Conservation (phyloP, 495 filamentous ascomycete species). For the Penicillium argentinense region DNA sequence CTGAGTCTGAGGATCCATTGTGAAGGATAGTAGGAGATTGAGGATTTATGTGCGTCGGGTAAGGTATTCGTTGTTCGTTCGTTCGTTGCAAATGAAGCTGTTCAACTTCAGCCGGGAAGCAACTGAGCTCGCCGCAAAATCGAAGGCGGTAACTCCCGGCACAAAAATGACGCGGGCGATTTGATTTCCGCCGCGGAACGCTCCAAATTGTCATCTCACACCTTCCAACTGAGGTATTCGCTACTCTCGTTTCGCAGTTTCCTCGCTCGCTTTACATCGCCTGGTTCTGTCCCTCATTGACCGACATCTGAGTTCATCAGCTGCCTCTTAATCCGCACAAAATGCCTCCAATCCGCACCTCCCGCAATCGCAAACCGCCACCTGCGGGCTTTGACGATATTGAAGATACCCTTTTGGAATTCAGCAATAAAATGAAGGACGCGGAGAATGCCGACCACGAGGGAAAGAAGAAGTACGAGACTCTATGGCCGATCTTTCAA, state of each 20-base stretch:
- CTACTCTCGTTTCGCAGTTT: no score
- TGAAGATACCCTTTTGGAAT: slow-evolving; percentile 93
- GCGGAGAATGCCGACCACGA: slow-evolving; percentile 80
- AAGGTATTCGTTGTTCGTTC: not conserved
- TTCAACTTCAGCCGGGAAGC: not conserved
- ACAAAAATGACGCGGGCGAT: slow-evolving; percentile 33
- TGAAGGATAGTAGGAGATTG: no score
- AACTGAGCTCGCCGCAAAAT: slow-evolving; percentile 19
- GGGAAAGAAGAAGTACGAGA: slow-evolving; percentile 81
- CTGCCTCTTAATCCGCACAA: no score
- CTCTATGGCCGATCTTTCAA: slow-evolving; percentile 95
- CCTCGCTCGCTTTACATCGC: slow-evolving; percentile 6
- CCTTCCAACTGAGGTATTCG: no score
- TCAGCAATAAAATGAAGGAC: slow-evolving; percentile 98
- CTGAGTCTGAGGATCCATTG: slow-evolving; percentile 40
- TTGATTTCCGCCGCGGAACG: no score
- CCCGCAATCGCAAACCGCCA: slow-evolving; percentile 82
- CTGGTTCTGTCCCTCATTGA: slow-evolving; percentile 9
- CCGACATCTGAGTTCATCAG: no score
- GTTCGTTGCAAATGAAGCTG: not conserved
- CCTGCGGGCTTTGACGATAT: slow-evolving; percentile 96
- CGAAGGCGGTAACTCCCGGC: slow-evolving; percentile 31
- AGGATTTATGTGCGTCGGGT: no score
- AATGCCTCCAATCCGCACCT: slow-evolving; percentile 84
- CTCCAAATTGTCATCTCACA: no score